phyloP scores from a whole-genome alignment of 2,329 filamentous ascomycete genomes.

The Fusarium sp. region DNA sequence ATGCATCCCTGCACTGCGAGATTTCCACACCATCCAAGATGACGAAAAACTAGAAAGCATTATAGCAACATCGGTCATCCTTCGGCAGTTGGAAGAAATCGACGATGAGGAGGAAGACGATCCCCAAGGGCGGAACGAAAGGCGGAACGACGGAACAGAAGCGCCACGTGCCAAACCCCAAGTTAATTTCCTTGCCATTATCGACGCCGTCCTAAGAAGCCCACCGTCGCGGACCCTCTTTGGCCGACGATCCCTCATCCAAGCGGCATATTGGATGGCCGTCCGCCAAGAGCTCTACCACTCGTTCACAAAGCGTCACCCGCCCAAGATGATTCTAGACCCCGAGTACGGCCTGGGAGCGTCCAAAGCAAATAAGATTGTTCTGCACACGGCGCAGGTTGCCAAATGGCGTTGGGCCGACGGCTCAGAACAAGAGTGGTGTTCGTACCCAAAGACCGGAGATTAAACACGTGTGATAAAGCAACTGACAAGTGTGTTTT shows the following conservation, averaged over 20 bases:
- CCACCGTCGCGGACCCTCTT: conserved; percentile 57
- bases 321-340: conserved; percentile 57
- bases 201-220: conserved; percentile 58
- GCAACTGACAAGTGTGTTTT: conserved; percentile 9
- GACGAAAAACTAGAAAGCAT: conserved; percentile 59
- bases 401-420: conserved; percentile 60
- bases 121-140: conserved; percentile 17
- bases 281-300: conserved; percentile 60
- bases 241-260: conserved; percentile 55
- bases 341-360: conserved; percentile 55
- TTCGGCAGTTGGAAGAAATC: conserved; percentile 60
- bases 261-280: conserved; percentile 61
- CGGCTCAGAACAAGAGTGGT: conserved; percentile 56
- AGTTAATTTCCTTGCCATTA: conserved; percentile 60
- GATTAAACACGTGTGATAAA: background rate
- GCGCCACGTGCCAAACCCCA: conserved; percentile 40
- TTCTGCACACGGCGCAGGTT: conserved; percentile 60
- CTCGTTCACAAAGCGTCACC: conserved; percentile 57
- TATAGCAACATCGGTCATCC: conserved; percentile 59
- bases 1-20: conserved; percentile 58
- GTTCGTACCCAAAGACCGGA: conserved; percentile 45
- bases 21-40: conserved; percentile 56
- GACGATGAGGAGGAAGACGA: conserved; percentile 56
- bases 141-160: background rate
- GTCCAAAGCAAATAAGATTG: conserved; percentile 58